Conservation (phyloP, 805 yeast genomes). For the Ogataea populi-albae region DNA sequence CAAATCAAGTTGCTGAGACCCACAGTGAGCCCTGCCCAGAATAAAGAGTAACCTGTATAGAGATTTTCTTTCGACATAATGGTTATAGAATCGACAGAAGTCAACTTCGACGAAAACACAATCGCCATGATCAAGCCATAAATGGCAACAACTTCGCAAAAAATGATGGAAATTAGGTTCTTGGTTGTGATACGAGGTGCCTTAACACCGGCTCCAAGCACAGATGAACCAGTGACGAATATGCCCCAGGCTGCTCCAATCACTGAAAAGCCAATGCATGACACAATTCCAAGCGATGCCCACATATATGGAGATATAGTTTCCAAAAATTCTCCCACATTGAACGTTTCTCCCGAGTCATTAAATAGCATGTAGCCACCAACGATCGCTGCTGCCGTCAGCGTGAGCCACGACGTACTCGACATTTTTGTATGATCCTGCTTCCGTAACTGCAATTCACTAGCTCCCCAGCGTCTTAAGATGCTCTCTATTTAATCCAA, state of each 20-base stretch:
- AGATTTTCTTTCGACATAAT: slow-evolving; percentile 78
- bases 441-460: too few species aligned
- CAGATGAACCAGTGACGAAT: slow-evolving; percentile 90
- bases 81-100: slow-evolving; percentile 59
- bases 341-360: slow-evolving; percentile 88
- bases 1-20: slow-evolving; percentile 91
- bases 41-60: slow-evolving; percentile 91
- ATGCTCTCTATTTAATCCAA: too few species aligned
- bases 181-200: slow-evolving; percentile 97
- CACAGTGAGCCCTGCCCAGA: slow-evolving; percentile 98
- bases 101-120: slow-evolving; percentile 88
- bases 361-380: slow-evolving; percentile 70
- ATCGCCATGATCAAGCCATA: slow-evolving; percentile 97
- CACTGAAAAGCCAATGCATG: slow-evolving; percentile 91
- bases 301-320: slow-evolving; percentile 93
- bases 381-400: slow-evolving; percentile 31
- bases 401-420: slow-evolving; percentile 23
- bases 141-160: slow-evolving; percentile 98
- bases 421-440: slow-evolving; percentile 1
- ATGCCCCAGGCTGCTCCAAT: slow-evolving; percentile 99
- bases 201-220: slow-evolving; percentile 96
- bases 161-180: slow-evolving; percentile 92
- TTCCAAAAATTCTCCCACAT: slow-evolving; percentile 83
- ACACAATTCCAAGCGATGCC: slow-evolving; percentile 87
- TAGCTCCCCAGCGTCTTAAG: too few species aligned